Conservation (phyloP, 1,284 basidiomycete species). For the Coniophora puteana region DNA sequence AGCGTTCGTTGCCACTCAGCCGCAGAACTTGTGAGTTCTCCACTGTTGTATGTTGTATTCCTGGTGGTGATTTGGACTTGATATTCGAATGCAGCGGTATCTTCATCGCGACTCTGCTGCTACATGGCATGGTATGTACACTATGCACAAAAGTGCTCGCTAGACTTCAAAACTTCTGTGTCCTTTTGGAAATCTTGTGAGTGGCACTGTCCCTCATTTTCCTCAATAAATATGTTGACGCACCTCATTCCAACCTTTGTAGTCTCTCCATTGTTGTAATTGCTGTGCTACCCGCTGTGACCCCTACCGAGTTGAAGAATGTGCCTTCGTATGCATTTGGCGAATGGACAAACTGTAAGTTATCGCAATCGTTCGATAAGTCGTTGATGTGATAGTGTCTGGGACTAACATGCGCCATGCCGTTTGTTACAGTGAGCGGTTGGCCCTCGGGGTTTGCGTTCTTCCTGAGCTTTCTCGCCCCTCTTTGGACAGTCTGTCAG, state of each 20-base stretch:
- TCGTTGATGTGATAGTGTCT: too few relatives aligned
- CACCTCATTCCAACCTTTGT: too few relatives aligned
- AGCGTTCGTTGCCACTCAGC: slow-evolving; percentile 24
- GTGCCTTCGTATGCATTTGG: slow-evolving; percentile 37
- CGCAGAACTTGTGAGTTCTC: slow-evolving; percentile 29
- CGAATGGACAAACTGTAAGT: slow-evolving; percentile 16
- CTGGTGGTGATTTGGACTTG: not conserved
- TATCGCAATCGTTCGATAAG: too few relatives aligned
- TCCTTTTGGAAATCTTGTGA: slow-evolving; percentile 29
- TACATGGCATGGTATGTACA: slow-evolving; percentile 34
- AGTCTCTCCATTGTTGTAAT: not conserved
- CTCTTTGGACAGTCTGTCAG: slow-evolving; percentile 42
- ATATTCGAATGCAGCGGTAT: slow-evolving; percentile 20
- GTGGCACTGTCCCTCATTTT: slow-evolving; percentile 12
- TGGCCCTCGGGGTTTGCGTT: slow-evolving; percentile 48
- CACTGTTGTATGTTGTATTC: not conserved
- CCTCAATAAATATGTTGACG: not conserved
- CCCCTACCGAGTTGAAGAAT: slow-evolving; percentile 34
- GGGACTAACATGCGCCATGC: not conserved
- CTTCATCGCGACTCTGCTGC: slow-evolving; percentile 26
- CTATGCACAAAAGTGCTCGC: slow-evolving; percentile 36
- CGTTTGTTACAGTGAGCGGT: slow-evolving; percentile 34
- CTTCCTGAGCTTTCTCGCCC: slow-evolving; percentile 45
- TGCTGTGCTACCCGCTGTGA: not conserved
- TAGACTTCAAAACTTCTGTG: slow-evolving; percentile 26